A percentile compares a stretch with the other conserved stretches of the same genome.
Conservation (phyloP, 2,329 filamentous ascomycete species). For the Boeremia lycopersici region DNA sequence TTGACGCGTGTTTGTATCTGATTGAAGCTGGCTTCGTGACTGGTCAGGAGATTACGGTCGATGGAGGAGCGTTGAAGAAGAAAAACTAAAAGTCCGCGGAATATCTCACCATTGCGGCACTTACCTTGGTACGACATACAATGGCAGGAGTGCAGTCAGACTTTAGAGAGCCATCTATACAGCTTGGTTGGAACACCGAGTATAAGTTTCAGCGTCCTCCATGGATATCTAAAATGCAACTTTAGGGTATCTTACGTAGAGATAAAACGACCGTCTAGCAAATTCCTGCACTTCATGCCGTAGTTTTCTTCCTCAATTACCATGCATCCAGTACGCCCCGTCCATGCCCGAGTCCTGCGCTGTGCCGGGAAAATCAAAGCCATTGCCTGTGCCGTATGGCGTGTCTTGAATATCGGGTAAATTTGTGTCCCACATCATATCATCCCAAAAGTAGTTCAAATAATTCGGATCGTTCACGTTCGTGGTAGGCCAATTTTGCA, state of each 20-base stretch:
- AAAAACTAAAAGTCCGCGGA: slow-evolving; percentile 27
- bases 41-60: slow-evolving; percentile 46
- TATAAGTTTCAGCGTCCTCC: neutral
- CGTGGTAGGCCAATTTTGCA: slow-evolving; percentile 31
- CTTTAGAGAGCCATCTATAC: neutral
- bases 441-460: slow-evolving; percentile 48
- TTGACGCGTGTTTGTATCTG: slow-evolving; percentile 52
- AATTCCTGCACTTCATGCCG: neutral
- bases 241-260: slow-evolving; percentile 9
- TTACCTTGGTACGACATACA: neutral
- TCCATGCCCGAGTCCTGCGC: slow-evolving; percentile 41
- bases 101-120: neutral
- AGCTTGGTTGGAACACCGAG: neutral
- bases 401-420: slow-evolving; percentile 47
- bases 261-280: slow-evolving; percentile 4
- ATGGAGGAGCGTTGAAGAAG: slow-evolving; percentile 46
- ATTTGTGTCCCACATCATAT: slow-evolving; percentile 52
- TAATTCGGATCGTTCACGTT: slow-evolving; percentile 36
- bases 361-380: slow-evolving; percentile 42
- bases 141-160: neutral
- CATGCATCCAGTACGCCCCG: slow-evolving; percentile 46
- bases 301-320: slow-evolving; percentile 28
- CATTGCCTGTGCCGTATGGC: slow-evolving; percentile 42
- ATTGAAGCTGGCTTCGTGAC: slow-evolving; percentile 49
- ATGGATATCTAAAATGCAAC: neutral